These are phyloP conservation scores for Candida orba DNA, from an alignment of 805 yeast genomes.

Conservation along the genomic window DNA sequence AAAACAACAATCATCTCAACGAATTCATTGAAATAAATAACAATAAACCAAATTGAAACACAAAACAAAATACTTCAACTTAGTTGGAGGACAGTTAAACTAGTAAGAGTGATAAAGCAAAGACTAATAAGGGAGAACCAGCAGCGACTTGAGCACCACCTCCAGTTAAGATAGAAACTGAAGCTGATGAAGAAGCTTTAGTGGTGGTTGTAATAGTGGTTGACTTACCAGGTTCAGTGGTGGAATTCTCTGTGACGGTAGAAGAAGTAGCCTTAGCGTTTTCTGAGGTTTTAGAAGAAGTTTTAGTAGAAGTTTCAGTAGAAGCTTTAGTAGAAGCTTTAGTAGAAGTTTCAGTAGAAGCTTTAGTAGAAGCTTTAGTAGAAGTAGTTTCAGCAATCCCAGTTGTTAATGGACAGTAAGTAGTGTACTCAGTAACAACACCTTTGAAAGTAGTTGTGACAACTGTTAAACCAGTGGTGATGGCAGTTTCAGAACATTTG, in stretches of 20 bases:
- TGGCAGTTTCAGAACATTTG: slow-evolving; percentile 16
- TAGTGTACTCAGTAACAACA: background rate
- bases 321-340: background rate
- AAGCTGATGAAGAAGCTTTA: too few species aligned
- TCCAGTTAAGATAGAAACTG: too few species aligned
- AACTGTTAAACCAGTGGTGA: slow-evolving; percentile 23
- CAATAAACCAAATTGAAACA: too few species aligned
- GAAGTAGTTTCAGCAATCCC: background rate
- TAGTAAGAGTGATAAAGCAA: too few species aligned
- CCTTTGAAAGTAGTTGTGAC: slow-evolving; percentile 6
- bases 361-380: background rate
- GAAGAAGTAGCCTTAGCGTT: background rate
- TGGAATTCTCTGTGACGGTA: background rate
- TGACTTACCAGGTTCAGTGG: background rate
- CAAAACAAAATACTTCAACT: too few species aligned
- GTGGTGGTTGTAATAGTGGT: too few species aligned
- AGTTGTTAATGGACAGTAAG: slow-evolving; percentile 7
- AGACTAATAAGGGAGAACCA: too few species aligned
- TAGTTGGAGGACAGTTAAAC: too few species aligned
- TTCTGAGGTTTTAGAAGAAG: background rate
- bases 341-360: background rate
- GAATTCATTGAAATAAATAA: too few species aligned
- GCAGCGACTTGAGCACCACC: too few species aligned
- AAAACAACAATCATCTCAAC: too few species aligned
- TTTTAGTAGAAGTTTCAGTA: background rate